These are phyloP conservation scores for Lanmaoa rubissima DNA, from an alignment of 768 basidiomycete genomes.

Conservation along the genomic window DNA sequence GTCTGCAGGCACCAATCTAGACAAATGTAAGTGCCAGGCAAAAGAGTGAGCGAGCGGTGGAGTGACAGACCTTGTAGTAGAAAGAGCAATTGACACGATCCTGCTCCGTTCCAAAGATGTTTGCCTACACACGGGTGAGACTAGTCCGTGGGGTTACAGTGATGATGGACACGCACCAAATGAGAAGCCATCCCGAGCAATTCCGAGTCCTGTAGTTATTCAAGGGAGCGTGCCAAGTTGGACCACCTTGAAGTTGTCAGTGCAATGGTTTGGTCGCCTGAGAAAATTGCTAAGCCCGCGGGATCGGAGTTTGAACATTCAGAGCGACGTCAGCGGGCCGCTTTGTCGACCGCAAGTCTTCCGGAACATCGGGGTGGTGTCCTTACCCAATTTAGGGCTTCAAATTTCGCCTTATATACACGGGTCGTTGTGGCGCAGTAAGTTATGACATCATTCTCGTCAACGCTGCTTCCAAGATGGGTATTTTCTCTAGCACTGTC, in stretches of 20 bases:
- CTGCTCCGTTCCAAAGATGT: conserved; percentile 94
- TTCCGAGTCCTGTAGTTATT: background rate
- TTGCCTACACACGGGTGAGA: conserved; percentile 53
- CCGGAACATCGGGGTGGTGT: too few relatives aligned
- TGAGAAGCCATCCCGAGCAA: conserved; percentile 60
- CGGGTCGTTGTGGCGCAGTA: too few relatives aligned
- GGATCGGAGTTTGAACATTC: conserved; percentile 21
- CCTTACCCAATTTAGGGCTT: too few relatives aligned
- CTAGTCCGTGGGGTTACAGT: background rate
- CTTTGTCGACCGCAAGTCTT: too few relatives aligned
- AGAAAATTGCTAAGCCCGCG: conserved; percentile 20
- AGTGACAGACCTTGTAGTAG: conserved; percentile 81
- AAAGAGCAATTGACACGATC: conserved; percentile 98
- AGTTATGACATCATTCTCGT: too few relatives aligned
- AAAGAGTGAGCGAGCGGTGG: background rate
- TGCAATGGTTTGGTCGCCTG: background rate
- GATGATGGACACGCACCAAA: conserved; percentile 47
- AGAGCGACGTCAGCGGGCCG: background rate
- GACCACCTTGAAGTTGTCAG: background rate
- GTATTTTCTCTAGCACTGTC: background rate
- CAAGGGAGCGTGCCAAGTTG: background rate
- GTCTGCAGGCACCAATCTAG: conserved; percentile 96
- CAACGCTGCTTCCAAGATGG: background rate
- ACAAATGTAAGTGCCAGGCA: conserved; percentile 6
- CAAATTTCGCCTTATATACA: too few relatives aligned